These are phyloP conservation scores for Parathielavia hyrcaniae DNA, from an alignment of 495 filamentous ascomycete species.

Conservation along the genomic window DNA sequence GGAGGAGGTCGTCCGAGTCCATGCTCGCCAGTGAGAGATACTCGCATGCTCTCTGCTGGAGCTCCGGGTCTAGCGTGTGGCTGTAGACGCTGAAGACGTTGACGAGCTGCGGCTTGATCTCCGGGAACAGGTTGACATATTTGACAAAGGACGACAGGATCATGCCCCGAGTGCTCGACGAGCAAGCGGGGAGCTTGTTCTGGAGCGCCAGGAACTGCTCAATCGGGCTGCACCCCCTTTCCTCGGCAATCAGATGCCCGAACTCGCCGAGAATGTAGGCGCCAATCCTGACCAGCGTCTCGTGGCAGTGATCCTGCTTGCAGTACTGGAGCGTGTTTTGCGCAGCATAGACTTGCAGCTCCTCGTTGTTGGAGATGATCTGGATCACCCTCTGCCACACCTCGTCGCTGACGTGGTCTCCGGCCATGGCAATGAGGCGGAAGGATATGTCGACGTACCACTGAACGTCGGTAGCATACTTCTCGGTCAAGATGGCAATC, in stretches of 20 bases:
- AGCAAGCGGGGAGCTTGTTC: conserved; percentile 81
- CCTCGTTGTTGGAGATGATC: conserved; percentile 99
- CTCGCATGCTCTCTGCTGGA: conserved; percentile 95
- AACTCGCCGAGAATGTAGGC: conserved; percentile 95
- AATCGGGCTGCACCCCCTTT: conserved; percentile 85
- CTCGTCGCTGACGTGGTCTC: conserved; percentile 98
- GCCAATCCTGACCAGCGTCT: conserved; percentile 95
- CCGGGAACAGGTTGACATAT: conserved; percentile 96
- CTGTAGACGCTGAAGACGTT: conserved; percentile 88
- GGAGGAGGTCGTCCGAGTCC: conserved; percentile 83
- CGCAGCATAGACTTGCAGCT: conserved; percentile 92
- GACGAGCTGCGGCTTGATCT: conserved; percentile 93
- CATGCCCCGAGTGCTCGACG: conserved; percentile 84
- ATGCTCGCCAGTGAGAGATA: conserved; percentile 83
- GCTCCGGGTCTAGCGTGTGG: conserved; percentile 87
- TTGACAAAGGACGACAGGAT: conserved; percentile 93
- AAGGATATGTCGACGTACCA: conserved; percentile 99
- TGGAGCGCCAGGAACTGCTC: conserved; percentile 95
- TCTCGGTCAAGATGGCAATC: conserved; percentile 96
- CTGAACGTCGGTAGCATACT: conserved; percentile 95
- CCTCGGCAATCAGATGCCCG: conserved; percentile 96
- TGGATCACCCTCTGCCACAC: conserved; percentile 99
- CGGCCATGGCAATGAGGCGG: conserved; percentile 89
- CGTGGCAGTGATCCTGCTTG: conserved; percentile 88
- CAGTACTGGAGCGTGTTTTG: conserved; percentile 84